Base-by-base conservation (phyloP, 371 early-diverging fungal species). In the Rhizomucor pusillus region DNA sequence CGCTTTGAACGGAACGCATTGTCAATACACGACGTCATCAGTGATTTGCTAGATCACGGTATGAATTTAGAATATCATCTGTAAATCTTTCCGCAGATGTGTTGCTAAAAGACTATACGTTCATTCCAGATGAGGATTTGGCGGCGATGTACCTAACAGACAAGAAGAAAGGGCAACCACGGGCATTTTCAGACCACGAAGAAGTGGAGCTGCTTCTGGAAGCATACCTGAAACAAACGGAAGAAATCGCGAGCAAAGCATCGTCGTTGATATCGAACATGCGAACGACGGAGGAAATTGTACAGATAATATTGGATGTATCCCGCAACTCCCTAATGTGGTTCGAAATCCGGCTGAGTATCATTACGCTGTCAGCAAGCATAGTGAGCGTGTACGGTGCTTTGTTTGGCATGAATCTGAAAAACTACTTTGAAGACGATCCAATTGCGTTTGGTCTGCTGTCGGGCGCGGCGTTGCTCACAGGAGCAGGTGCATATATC, bases 331-430 rank as follows among this genome's bases (percentile, higher is more conserved):
- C 85, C 23, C 77, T 95, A 37, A 78, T 95, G 71, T 77, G 90
- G 60, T 86, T 88, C 60, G 94, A 95, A 59, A 83, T 93, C 49
- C 70, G 85, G 49, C 77, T 93, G 33, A 89, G 88, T 7, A 88
- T 93, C 34, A 75, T 86, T 19, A 93, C 92, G 4, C 66, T 91
- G 20, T 90, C 89, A 0, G 75, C 91, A 43, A 85, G 85, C 16
- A 61, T 75, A 12, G 65, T 71, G 0, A 63, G 75, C 52, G 73
- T 67, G 0, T 74, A 79, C 18, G 92, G 90, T 16, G 87, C 91
- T 5, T 60, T 94, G 16, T 90, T 93, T 52, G 95, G 95, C 33
- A 95, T 95, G 95, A 95, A 95, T 66, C 65, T 95, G 57, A 68
- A 75, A 50, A 90, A 81, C 53, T 75, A 79, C 45, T 74, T 90